These are phyloP conservation scores for Geosmithia putterillii DNA, from an alignment of 2,329 filamentous ascomycete species.

Conservation along the genomic window DNA sequence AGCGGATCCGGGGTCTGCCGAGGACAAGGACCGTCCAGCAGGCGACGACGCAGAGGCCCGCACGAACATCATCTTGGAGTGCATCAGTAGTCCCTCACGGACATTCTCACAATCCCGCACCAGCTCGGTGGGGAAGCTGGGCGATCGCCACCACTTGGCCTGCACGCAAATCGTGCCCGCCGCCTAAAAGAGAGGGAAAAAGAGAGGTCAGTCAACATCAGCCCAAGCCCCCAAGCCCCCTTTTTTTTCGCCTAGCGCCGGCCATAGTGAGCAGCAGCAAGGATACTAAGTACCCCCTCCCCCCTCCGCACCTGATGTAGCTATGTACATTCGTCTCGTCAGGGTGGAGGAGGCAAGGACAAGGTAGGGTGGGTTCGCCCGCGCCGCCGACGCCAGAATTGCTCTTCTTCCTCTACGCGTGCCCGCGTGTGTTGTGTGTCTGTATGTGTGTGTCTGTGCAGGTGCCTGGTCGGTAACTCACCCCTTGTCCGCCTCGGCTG, in stretches of 20 bases:
- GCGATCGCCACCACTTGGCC: conserved; percentile 55
- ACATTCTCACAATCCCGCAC: conserved; percentile 67
- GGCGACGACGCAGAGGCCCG: conserved; percentile 9
- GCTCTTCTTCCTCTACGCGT: not conserved
- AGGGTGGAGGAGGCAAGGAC: too few relatives aligned
- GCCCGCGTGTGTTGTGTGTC: not conserved
- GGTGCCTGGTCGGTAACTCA: conserved; percentile 18
- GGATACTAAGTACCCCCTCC: too few relatives aligned
- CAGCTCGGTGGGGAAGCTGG: conserved; percentile 57
- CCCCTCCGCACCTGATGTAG: too few relatives aligned
- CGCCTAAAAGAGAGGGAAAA: conserved; percentile 34
- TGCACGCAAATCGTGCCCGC: conserved; percentile 79
- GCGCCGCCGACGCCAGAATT: not conserved
- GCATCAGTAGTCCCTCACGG: conserved; percentile 64
- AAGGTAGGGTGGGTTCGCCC: not conserved
- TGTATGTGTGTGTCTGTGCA: not conserved
- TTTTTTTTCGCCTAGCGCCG: too few relatives aligned
- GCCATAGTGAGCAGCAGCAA: too few relatives aligned
- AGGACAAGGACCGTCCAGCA: not conserved
- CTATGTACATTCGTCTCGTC: too few relatives aligned
- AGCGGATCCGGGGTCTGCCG: conserved; percentile 1
- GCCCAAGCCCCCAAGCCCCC: not conserved
- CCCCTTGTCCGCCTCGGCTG: conserved; percentile 50
- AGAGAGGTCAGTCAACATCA: conserved; percentile 15
- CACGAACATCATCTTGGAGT: conserved; percentile 66